phyloP scores from a whole-genome alignment of 441 rosid species.

The Daphne laureola region DNA sequence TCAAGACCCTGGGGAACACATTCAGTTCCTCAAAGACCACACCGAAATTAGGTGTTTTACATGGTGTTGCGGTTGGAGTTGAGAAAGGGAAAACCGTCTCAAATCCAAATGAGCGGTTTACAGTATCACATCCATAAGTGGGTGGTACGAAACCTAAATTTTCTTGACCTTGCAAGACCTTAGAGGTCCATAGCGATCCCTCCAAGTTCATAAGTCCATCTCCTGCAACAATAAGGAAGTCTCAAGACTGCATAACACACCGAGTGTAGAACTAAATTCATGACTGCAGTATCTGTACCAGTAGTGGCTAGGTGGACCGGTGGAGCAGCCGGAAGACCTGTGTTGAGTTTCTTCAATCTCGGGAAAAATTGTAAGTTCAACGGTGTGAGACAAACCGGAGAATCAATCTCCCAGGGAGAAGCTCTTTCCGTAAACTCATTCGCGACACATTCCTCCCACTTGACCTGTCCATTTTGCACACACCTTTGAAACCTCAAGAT shows the following conservation, averaged over 20 bases:
- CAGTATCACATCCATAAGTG: conserved; percentile 47
- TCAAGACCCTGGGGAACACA: conserved; percentile 81
- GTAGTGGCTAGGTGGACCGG: conserved; percentile 42
- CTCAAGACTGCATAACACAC: neutral
- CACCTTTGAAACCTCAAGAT: too few relatives aligned
- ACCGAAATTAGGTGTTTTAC: conserved; percentile 32
- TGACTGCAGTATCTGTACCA: conserved; percentile 25
- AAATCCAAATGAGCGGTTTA: conserved; percentile 52
- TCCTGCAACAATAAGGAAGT: conserved; percentile 34
- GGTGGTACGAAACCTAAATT: conserved; percentile 71
- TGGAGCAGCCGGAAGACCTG: conserved; percentile 45
- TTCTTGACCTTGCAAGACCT: conserved; percentile 99
- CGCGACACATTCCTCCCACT: conserved; percentile 71
- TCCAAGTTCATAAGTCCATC: conserved; percentile 74
- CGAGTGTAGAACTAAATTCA: neutral
- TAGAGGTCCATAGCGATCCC: conserved; percentile 87
- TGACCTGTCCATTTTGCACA: conserved; percentile 37
- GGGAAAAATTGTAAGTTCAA: conserved; percentile 79
- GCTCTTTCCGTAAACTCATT: conserved; percentile 62
- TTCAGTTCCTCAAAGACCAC: conserved; percentile 53
- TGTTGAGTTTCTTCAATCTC: conserved; percentile 69
- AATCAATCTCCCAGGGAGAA: conserved; percentile 93
- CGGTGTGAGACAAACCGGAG: conserved; percentile 65
- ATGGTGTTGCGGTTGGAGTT: conserved; percentile 35
- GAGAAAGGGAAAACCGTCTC: conserved; percentile 46